These are phyloP conservation scores for Helotiales sp. DNA, from an alignment of 2,329 filamentous ascomycete species.

Conservation along the genomic window DNA sequence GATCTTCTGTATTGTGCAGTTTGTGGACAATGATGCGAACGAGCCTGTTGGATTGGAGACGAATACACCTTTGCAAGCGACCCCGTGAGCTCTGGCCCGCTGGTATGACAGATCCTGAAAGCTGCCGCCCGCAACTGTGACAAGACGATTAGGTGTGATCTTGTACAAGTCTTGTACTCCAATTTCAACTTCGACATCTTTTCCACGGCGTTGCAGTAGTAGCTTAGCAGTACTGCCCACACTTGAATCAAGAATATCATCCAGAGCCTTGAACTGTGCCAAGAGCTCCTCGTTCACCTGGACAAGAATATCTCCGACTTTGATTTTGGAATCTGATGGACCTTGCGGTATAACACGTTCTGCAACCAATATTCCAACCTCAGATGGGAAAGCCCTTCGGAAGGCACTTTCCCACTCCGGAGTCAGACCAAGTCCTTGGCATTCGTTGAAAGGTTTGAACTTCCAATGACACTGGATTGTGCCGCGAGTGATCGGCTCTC, in stretches of 20 bases:
- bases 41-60: conserved; percentile 94
- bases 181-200: conserved; percentile 84
- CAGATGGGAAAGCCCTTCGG: conserved; percentile 82
- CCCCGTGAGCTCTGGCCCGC: conserved; percentile 92
- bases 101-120: conserved; percentile 98
- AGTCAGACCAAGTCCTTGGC: conserved; percentile 82
- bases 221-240: conserved; percentile 79
- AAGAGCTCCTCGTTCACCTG: conserved; percentile 93
- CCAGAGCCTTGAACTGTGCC: conserved; percentile 89
- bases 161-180: conserved; percentile 87
- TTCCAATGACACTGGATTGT: conserved; percentile 98
- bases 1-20: conserved; percentile 91
- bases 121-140: conserved; percentile 89
- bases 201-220: conserved; percentile 84
- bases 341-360: conserved; percentile 93
- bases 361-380: conserved; percentile 95
- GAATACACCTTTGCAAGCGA: conserved; percentile 89
- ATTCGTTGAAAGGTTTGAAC: conserved; percentile 97
- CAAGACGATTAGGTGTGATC: conserved; percentile 95
- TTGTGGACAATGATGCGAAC: conserved; percentile 89
- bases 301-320: conserved; percentile 92
- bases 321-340: conserved; percentile 82
- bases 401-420: conserved; percentile 86
- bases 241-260: conserved; percentile 87
- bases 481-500: conserved; percentile 76